These are phyloP conservation scores for Solanum megistacrolobum DNA, from an alignment of 257 asterid genomes.

Conservation along the genomic window DNA sequence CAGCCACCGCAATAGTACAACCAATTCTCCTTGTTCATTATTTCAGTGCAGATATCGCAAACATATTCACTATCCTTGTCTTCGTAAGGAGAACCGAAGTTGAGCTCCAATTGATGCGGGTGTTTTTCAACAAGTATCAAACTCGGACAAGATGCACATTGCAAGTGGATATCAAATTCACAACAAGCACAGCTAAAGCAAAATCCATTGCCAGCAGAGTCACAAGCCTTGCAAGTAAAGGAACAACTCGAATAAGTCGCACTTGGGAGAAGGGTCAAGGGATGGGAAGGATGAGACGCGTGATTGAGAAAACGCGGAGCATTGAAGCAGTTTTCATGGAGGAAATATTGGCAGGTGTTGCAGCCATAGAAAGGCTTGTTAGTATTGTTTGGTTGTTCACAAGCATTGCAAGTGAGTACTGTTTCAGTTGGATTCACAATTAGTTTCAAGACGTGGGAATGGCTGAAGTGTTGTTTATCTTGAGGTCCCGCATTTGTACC, in stretches of 20 bases:
- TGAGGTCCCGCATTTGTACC: not conserved
- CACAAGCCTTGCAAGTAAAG: slow-evolving; percentile 16
- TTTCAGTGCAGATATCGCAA: slow-evolving; percentile 6
- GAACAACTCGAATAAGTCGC: slow-evolving; percentile 11
- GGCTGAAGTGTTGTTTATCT: slow-evolving; percentile 22
- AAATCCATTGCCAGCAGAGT: slow-evolving; percentile 7
- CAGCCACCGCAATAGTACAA: slow-evolving; percentile 13
- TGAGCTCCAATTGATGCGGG: slow-evolving; percentile 3
- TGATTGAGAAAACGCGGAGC: slow-evolving; percentile 26
- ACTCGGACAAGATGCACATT: slow-evolving; percentile 5
- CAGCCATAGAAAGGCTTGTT: slow-evolving; percentile 18
- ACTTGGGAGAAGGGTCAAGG: slow-evolving; percentile 20
- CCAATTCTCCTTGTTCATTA: slow-evolving; percentile 5
- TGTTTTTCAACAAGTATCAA: not conserved
- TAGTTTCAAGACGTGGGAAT: slow-evolving; percentile 12
- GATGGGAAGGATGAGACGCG: slow-evolving; percentile 16
- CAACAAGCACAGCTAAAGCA: slow-evolving; percentile 24
- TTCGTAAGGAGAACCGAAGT: slow-evolving; percentile 3
- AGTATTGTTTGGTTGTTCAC: not conserved
- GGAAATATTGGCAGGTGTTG: slow-evolving; percentile 15
- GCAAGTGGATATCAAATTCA: slow-evolving; percentile 20
- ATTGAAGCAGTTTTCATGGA: slow-evolving; percentile 18
- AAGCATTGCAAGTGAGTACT: slow-evolving; percentile 16
- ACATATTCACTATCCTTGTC: not conserved
- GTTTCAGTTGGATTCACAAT: not conserved